Percentiles rank a stretch among this genome's conserved stretches.
These are phyloP conservation scores for Asterionellopsis glacialis DNA, from an alignment of 108 stramenopile species.

Conservation along the genomic window DNA sequence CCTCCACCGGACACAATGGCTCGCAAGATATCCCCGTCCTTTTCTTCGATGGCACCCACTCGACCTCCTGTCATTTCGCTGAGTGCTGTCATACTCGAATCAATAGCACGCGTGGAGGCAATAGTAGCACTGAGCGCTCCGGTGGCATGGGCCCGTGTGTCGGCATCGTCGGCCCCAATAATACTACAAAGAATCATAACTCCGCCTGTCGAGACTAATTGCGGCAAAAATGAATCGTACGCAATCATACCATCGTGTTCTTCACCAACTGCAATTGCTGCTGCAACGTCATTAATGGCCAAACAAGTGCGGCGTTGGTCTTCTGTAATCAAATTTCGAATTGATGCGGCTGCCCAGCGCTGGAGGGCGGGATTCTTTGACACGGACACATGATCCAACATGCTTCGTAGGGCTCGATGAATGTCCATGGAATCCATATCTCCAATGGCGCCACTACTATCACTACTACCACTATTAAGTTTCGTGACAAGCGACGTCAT, in stretches of 20 bases:
- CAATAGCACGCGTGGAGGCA: conserved; percentile 56
- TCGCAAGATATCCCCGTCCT: conserved; percentile 65
- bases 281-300: conserved; percentile 46
- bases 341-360: conserved; percentile 70
- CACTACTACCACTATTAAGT: conserved; percentile 10
- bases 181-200: conserved; percentile 76
- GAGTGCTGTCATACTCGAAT: conserved; percentile 29
- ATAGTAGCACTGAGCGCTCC: conserved; percentile 61
- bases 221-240: conserved; percentile 64
- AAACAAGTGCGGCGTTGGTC: conserved; percentile 66
- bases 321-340: conserved; percentile 63
- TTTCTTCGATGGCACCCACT: conserved; percentile 19
- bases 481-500: conserved; percentile 15
- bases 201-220: conserved; percentile 64
- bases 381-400: conserved; percentile 65
- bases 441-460: conserved; percentile 11
- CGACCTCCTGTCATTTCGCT: conserved; percentile 40
- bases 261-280: conserved; percentile 31
- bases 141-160: conserved; percentile 72
- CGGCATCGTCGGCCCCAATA: conserved; percentile 64
- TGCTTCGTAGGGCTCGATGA: conserved; percentile 50
- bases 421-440: conserved; percentile 49
- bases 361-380: conserved; percentile 65
- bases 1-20: conserved; percentile 71
- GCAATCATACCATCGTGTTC: conserved; percentile 2